phyloP scores from a whole-genome alignment of 2,329 filamentous ascomycete genomes.

The Thielaviopsis euricoi region DNA sequence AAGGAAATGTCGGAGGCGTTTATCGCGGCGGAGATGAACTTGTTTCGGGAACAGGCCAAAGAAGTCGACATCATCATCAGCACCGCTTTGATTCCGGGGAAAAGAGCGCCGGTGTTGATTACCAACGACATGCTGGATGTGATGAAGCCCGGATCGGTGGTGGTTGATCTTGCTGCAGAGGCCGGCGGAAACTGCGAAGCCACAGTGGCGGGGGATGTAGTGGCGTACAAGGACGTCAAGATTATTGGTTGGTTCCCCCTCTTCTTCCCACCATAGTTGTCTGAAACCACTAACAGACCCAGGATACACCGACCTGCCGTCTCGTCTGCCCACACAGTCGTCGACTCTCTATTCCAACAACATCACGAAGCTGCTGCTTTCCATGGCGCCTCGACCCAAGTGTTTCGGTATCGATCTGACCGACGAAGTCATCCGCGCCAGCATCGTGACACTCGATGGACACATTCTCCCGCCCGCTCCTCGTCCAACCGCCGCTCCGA shows the following conservation, averaged over 20 bases:
- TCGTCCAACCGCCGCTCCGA: conserved; percentile 42
- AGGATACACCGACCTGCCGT: conserved; percentile 78
- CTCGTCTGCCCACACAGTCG: conserved; percentile 71
- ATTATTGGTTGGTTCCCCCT: conserved; percentile 48
- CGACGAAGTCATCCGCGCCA: conserved; percentile 73
- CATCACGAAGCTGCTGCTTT: conserved; percentile 74
- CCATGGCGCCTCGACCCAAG: conserved; percentile 62
- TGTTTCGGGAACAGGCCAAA: conserved; percentile 72
- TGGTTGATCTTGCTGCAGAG: conserved; percentile 79
- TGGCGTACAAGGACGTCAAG: conserved; percentile 60
- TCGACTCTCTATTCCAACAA: conserved; percentile 90
- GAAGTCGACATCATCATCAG: conserved; percentile 90
- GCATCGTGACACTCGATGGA: conserved; percentile 68
- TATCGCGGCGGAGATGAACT: conserved; percentile 81
- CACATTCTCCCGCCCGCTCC: conserved; percentile 61
- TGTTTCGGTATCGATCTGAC: conserved; percentile 64
- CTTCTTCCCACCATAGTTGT: neutral
- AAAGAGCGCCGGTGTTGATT: conserved; percentile 67
- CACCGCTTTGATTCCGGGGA: conserved; percentile 78
- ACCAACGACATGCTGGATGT: conserved; percentile 62
- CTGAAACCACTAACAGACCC: neutral
- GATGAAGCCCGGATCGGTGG: conserved; percentile 80
- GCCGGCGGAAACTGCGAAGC: conserved; percentile 78
- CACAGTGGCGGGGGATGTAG: conserved; percentile 56
- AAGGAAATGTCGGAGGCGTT: conserved; percentile 94